Base-by-base conservation (phyloP, 768 basidiomycete genomes). In the Russula vinacea region DNA sequence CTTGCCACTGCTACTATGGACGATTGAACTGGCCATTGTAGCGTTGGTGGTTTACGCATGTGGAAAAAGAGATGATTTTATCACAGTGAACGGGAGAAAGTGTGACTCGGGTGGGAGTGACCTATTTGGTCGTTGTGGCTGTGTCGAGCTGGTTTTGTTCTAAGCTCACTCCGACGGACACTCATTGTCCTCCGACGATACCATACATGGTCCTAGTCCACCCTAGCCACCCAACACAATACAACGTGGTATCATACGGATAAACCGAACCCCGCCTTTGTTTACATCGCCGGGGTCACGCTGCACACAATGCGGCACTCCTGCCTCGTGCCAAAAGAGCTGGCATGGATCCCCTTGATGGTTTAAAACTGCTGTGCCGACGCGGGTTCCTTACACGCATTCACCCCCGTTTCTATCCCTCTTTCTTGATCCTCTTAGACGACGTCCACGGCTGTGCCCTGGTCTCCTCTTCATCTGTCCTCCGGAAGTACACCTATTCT, bases 401-500 rank as follows among this genome's bases (percentile, higher is more conserved):
- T 50, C 47, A 54, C 67, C 60, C 67, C 33, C 50, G 2, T 45
- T 55, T 32, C 26, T 47, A 22, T 40, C 24, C 19, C 26, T 49
- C 50, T 53, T 45, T 58, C 51, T 56, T 45, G 26, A 47, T 14
- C 47, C 33, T 13, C 29, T 52, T 53, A 33, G 33, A 14, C 37
- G 33, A 37, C 55, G 62, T 54, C 70, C 67, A 61, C 59, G 64
- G 63, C 65, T 64, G 51, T 26, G 69, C 66, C 68, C 59, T 64
- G 60, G 62, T 64, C 60, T 58, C 65, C 69, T 57, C 55, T 69
- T 63, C 62, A 65, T 57, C 62, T 62, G 47, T 65, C 62, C 51
- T 60, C 65, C 42, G 42, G 54, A 13, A 40, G 59, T 57, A 22
- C 45, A 50, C 58, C 54, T 22, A 9, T 54, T 60, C 17, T 62